Conservation (phyloP, 495 filamentous ascomycete species). For the Acidiella bohemica region DNA sequence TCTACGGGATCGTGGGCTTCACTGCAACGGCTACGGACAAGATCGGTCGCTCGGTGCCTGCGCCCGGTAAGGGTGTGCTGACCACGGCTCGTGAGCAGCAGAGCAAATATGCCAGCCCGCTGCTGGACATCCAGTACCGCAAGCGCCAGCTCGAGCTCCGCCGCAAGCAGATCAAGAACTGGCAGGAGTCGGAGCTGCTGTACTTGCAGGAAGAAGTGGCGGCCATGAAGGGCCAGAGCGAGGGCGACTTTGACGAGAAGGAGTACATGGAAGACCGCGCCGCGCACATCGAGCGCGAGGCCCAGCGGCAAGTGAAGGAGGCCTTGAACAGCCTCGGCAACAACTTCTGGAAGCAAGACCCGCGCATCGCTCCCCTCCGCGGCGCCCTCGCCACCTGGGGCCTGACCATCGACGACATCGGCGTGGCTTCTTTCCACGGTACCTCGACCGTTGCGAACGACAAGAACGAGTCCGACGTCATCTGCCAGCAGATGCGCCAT, state of each 20-base stretch:
- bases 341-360: constrained; percentile 94
- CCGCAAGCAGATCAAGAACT: constrained; percentile 80
- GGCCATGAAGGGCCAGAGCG: constrained; percentile 71
- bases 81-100: constrained; percentile 89
- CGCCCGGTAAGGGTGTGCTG: constrained; percentile 90
- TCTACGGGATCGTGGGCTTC: constrained; percentile 85
- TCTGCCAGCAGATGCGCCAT: constrained; percentile 92
- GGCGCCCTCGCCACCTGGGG: constrained; percentile 95
- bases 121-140: constrained; percentile 93
- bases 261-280: constrained; percentile 81
- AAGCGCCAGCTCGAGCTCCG: constrained; percentile 87
- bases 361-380: constrained; percentile 83
- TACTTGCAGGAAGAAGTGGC: constrained; percentile 83
- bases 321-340: constrained; percentile 84
- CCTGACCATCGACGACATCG: constrained; percentile 91
- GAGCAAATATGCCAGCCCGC: constrained; percentile 82
- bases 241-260: constrained; percentile 51
- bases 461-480: constrained; percentile 97
- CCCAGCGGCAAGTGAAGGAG: constrained; percentile 78
- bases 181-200: constrained; percentile 88
- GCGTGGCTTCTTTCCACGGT: constrained; percentile 93
- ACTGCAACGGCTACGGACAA: constrained; percentile 98
- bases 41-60: constrained; percentile 93
- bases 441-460: constrained; percentile 98
- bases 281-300: constrained; percentile 77